A percentile compares a stretch with the other conserved stretches of the same genome.
These are phyloP conservation scores for Paradendryphiella salina DNA, from an alignment of 2,329 filamentous ascomycete species.

Conservation along the genomic window DNA sequence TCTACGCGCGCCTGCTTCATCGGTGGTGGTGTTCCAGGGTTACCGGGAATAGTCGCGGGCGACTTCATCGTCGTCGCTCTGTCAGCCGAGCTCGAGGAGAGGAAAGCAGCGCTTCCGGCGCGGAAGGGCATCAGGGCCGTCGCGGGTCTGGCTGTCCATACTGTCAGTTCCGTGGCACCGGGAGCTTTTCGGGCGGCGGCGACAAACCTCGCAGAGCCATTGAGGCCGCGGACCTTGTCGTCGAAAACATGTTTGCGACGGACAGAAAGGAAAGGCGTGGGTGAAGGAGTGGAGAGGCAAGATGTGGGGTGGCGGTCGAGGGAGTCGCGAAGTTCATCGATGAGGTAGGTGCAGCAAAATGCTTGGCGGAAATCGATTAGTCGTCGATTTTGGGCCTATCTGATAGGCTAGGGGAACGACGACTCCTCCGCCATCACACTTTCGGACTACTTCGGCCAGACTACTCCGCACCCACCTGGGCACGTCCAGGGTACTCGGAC, in stretches of 20 bases:
- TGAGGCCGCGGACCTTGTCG: slow-evolving; percentile 56
- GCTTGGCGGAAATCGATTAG: slow-evolving; percentile 36
- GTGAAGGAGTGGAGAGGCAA: slow-evolving; percentile 45
- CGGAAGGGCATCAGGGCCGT: slow-evolving; percentile 66
- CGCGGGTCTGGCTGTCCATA: slow-evolving; percentile 64
- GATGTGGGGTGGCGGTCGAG: slow-evolving; percentile 40
- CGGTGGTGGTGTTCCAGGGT: slow-evolving; percentile 55
- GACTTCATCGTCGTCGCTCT: slow-evolving; percentile 63
- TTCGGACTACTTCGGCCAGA: slow-evolving; percentile 31
- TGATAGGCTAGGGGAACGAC: slow-evolving; percentile 36
- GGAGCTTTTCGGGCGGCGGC: slow-evolving; percentile 18
- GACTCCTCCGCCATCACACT: slow-evolving; percentile 27
- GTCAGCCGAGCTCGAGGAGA: slow-evolving; percentile 68
- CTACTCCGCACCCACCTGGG: slow-evolving; percentile 15
- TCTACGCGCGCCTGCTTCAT: slow-evolving; percentile 65
- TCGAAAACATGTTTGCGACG: slow-evolving; percentile 54
- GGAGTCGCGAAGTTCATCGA: slow-evolving; percentile 26
- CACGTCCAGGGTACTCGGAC: slow-evolving; percentile 10
- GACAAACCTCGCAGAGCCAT: slow-evolving; percentile 59
- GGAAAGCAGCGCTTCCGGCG: slow-evolving; percentile 61
- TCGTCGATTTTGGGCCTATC: slow-evolving; percentile 30
- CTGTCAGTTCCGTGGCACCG: slow-evolving; percentile 34
- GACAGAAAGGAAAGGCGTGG: slow-evolving; percentile 40
- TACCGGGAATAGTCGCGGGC: slow-evolving; percentile 57
- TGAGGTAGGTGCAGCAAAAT: slow-evolving; percentile 40